Base-by-base conservation (phyloP, 2,329 filamentous ascomycete genomes). In the Geosmithia flava region DNA sequence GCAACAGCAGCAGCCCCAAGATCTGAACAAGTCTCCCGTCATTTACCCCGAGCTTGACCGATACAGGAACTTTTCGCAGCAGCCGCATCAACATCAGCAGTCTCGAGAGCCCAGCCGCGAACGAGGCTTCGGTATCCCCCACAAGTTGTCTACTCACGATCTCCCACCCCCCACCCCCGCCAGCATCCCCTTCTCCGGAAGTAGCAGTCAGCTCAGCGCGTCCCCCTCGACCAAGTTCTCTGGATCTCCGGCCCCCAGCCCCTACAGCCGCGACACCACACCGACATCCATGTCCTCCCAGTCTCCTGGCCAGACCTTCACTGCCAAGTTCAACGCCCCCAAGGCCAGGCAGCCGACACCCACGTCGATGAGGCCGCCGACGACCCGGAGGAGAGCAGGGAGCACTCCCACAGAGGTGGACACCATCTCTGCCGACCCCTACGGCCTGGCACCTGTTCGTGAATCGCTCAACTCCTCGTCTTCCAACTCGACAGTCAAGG, bases 261-360 rank as follows among this genome's bases (percentile, higher is more conserved):
- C 79, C 5, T 89, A 87, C 62, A 89, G 85, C 58, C 75, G 85
- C 52, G 83, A 85, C 50, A 88, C 85, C 1, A 89, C 85, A 3
- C 85, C 85, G 7, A 88, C 84, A 4, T 89, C 85, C 10, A 81
- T 85, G 53, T 84, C 81, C 7, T 89, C 85, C 1, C 82, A 84
- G 55, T 89, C 84, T 16, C 83, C 85, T 3, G 75, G 78, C 3
- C 62, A 83, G 4, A 64, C 78, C 60, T 72, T 58, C 51, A 76
- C 65, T 48, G 68, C 61, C 52, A 70, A 65, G 52, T 70, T 59
- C 54, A 71, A 62, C 23, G 64, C 68, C 46, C 61, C 69, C n/a
- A 72, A 73, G 55, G 58, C 54, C 76, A 80, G 60, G 66, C 65
- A 48, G 83, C 77, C 56, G 44, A 67, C 71, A 45, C 63, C 72